Percentiles rank a stretch among this genome's conserved stretches.
These are phyloP conservation scores for Acer campestre DNA, from an alignment of 345 rosid genomes.

Conservation along the genomic window DNA sequence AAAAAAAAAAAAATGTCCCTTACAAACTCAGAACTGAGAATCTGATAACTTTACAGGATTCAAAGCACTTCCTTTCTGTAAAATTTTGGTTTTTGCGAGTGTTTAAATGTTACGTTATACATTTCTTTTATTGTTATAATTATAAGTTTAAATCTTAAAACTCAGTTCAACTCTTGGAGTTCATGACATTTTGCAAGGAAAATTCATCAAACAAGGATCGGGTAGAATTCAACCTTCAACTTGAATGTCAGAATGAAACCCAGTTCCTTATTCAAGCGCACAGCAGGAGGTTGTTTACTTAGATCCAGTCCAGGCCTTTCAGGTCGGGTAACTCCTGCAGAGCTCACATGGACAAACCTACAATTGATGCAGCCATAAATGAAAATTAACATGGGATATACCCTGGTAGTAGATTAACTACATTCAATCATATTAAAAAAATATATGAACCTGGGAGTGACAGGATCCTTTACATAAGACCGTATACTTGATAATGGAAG, in stretches of 20 bases:
- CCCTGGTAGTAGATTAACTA: neutral
- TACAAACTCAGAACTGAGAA: neutral
- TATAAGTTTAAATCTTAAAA: neutral
- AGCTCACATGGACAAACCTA: constrained; percentile 92
- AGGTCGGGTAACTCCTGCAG: constrained; percentile 96
- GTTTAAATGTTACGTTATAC: neutral
- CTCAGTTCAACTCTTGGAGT: neutral
- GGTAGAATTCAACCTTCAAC: constrained; percentile 62
- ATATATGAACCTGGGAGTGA: constrained; percentile 68
- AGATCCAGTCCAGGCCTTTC: constrained; percentile 96
- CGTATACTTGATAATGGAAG: constrained; percentile 70
- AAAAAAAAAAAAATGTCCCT: neutral
- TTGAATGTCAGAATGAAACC: constrained; percentile 83
- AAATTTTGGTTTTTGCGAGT: neutral
- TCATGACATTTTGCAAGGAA: neutral
- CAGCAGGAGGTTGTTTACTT: constrained; percentile 95
- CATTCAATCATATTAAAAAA: neutral
- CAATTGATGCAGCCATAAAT: constrained; percentile 13
- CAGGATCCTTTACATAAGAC: constrained; percentile 71
- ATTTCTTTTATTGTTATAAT: neutral
- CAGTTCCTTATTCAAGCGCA: constrained; percentile 92
- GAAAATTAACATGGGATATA: neutral
- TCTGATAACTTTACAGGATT: neutral
- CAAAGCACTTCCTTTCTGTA: neutral
- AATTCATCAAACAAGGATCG: neutral